A percentile compares a stretch with the other conserved stretches of the same genome.
These are phyloP conservation scores for Sphaerostilbella broomeana DNA, from an alignment of 2,329 filamentous ascomycete genomes.

Conservation along the genomic window DNA sequence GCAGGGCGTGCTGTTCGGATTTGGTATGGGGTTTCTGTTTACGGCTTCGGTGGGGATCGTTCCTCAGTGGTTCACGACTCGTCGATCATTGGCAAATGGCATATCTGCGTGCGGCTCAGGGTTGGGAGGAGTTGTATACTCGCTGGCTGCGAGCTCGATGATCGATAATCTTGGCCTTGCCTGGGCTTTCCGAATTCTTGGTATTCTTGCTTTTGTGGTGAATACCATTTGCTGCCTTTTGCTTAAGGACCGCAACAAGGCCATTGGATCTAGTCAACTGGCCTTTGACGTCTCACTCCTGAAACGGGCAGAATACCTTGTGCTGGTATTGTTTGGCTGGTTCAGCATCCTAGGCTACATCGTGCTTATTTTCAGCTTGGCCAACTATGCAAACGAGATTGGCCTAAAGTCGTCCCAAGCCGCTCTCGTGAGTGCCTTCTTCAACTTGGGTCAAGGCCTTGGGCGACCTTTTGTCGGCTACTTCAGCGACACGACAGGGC, in stretches of 20 bases:
- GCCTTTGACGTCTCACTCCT: conserved; percentile 61
- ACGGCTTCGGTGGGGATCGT: conserved; percentile 61
- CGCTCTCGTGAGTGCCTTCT: conserved; percentile 63
- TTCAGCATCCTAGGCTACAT: conserved; percentile 69
- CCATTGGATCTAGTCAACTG: conserved; percentile 58
- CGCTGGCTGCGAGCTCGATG: conserved; percentile 61
- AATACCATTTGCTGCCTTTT: conserved; percentile 58
- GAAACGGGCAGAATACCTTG: conserved; percentile 52
- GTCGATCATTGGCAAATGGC: conserved; percentile 63
- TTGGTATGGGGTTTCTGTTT: conserved; percentile 72
- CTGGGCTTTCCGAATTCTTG: conserved; percentile 62
- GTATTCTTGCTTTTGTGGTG: conserved; percentile 55
- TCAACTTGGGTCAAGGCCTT: conserved; percentile 61
- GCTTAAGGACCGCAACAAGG: conserved; percentile 64
- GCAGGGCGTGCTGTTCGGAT: conserved; percentile 70
- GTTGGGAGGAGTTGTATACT: conserved; percentile 66
- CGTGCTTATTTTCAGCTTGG: conserved; percentile 68
- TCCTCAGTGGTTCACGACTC: conserved; percentile 67
- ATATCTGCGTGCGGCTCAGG: conserved; percentile 64
- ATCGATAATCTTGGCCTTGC: conserved; percentile 55
- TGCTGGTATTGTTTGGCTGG: conserved; percentile 61
- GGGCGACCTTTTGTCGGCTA: conserved; percentile 68
- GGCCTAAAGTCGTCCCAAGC: conserved; percentile 62
- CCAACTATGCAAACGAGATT: conserved; percentile 64
- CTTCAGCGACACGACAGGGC: conserved; percentile 61